phyloP scores from a whole-genome alignment of 371 early-diverging fungal species.

The Apophysomyces trapeziformis region DNA sequence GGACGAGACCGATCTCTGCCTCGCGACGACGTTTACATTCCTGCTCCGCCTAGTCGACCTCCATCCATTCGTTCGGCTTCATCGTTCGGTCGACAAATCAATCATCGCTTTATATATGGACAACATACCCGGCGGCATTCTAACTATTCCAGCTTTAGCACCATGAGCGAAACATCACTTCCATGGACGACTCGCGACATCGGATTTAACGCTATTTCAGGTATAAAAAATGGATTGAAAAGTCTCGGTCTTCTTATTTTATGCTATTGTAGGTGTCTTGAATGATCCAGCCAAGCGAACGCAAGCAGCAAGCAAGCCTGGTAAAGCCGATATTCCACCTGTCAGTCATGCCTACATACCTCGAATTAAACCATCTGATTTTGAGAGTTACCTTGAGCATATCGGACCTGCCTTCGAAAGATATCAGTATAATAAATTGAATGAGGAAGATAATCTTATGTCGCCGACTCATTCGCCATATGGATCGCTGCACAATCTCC shows the following conservation, averaged over 20 bases:
- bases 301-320: slow-evolving; percentile 48
- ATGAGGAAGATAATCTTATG: slow-evolving; percentile 24
- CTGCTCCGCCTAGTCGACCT: slow-evolving; percentile 30
- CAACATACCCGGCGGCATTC: slow-evolving; percentile 56
- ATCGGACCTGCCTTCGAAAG: slow-evolving; percentile 66
- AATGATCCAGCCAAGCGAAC: slow-evolving; percentile 63
- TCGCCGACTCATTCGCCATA: slow-evolving; percentile 22
- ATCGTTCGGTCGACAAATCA: slow-evolving; percentile 37
- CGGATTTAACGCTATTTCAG: slow-evolving; percentile 65
- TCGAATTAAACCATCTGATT: slow-evolving; percentile 63
- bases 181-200: slow-evolving; percentile 71
- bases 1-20: slow-evolving; percentile 43
- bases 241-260: not conserved
- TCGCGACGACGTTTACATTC: slow-evolving; percentile 33
- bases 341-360: slow-evolving; percentile 70
- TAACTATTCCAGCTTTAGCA: slow-evolving; percentile 60
- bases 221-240: slow-evolving; percentile 19
- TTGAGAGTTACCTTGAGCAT: slow-evolving; percentile 67
- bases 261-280: slow-evolving; percentile 49
- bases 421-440: slow-evolving; percentile 58
- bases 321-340: slow-evolving; percentile 68
- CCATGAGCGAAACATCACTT: slow-evolving; percentile 64
- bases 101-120: slow-evolving; percentile 29
- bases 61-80: slow-evolving; percentile 51
- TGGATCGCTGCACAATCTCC: slow-evolving; percentile 23